Percentiles rank a stretch among this genome's conserved stretches.
Conservation (phyloP, 2,329 filamentous ascomycete species). For the Colletotrichum gigasporum region DNA sequence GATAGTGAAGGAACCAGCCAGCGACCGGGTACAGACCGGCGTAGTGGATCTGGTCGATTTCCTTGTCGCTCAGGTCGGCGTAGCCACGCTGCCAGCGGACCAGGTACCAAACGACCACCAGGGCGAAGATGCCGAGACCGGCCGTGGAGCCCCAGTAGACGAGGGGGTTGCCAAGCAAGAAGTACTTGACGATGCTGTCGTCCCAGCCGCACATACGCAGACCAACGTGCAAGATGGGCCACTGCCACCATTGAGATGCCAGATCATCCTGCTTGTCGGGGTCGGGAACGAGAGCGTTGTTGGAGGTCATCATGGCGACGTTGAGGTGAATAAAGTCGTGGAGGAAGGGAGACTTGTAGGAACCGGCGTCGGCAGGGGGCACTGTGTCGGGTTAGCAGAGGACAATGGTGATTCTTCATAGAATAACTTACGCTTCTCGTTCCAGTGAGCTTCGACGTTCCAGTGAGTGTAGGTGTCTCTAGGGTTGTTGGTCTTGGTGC, state of each 20-base stretch:
- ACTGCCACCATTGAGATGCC: constrained; percentile 97
- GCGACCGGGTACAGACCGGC: constrained; percentile 89
- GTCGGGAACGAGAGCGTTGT: constrained; percentile 97
- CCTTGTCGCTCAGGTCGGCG: constrained; percentile 78
- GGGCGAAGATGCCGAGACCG: constrained; percentile 76
- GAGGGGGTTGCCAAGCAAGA: constrained; percentile 94
- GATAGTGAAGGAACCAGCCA: constrained; percentile 96
- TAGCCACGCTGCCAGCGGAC: constrained; percentile 97
- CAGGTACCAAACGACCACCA: constrained; percentile 84
- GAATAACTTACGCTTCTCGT: constrained; percentile 82
- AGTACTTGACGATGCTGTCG: constrained; percentile 95
- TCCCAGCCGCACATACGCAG: constrained; percentile 99
- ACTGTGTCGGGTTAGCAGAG: constrained; percentile 63
- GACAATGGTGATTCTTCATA: constrained; percentile 9
- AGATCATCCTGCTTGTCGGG: constrained; percentile 99
- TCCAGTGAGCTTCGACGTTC: constrained; percentile 96
- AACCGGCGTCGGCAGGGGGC: constrained; percentile 85
- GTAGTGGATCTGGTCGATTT: constrained; percentile 96
- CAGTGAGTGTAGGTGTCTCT: constrained; percentile 96
- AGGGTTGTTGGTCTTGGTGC: constrained; percentile 91
- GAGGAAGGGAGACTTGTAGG: constrained; percentile 96
- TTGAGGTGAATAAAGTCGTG: constrained; percentile 98
- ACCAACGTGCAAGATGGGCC: constrained; percentile 94
- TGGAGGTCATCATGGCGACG: constrained; percentile 99
- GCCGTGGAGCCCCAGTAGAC: constrained; percentile 95